A percentile compares a stretch with the other conserved stretches of the same genome.
Conservation (phyloP, 208 protist genomes). For the Balamuthia mandrillaris region DNA sequence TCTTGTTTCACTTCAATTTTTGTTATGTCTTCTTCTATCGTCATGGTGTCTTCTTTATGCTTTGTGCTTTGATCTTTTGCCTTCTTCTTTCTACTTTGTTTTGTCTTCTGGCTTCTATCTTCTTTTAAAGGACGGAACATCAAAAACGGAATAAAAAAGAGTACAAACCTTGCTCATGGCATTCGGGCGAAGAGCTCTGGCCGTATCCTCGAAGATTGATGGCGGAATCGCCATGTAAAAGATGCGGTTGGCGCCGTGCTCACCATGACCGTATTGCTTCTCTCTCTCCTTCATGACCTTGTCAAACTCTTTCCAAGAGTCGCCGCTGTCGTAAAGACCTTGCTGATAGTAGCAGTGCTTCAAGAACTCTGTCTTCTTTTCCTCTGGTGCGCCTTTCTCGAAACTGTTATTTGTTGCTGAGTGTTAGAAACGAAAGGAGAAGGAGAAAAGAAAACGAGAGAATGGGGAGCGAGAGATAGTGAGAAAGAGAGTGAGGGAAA, state of each 20-base stretch:
- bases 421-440: background rate
- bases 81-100: background rate
- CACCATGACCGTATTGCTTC: background rate
- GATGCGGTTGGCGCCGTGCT: background rate
- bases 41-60: no score
- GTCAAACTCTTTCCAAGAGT: background rate
- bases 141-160: background rate
- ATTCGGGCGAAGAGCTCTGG: background rate
- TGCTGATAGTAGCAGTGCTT: background rate
- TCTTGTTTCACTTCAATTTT: background rate
- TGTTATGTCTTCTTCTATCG: no score
- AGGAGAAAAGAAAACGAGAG: background rate
- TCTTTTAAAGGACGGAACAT: background rate
- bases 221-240: background rate
- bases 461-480: no score
- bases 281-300: background rate
- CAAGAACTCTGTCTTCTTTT: background rate
- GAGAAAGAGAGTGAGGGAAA: no score
- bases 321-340: background rate
- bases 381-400: conserved; percentile 46
- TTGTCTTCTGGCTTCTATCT: background rate
- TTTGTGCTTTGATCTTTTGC: no score
- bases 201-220: background rate
- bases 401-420: background rate
- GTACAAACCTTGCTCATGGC: conserved; percentile 1